phyloP scores from a whole-genome alignment of 805 yeast species.

The Saturnispora diversa region DNA sequence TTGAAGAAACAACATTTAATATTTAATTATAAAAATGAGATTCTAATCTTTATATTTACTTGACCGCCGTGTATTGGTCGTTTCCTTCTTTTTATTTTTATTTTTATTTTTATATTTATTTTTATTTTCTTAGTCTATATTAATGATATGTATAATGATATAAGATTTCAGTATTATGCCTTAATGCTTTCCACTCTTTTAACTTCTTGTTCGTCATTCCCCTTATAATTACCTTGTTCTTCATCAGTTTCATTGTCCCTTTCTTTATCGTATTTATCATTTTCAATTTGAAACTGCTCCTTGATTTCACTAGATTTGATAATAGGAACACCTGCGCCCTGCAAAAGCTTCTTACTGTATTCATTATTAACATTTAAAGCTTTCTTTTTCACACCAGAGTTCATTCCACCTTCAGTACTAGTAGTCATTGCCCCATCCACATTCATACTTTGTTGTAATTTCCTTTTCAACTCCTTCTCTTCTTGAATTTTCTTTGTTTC shows the following conservation, averaged over 20 bases:
- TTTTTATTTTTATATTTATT: too few species aligned
- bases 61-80: too few species aligned
- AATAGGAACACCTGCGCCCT: constrained; percentile 4
- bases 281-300: too few species aligned
- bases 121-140: neutral
- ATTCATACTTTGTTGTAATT: neutral
- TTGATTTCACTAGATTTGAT: too few species aligned
- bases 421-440: neutral
- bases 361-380: constrained; percentile 10
- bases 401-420: constrained; percentile 4
- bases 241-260: neutral
- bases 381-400: constrained; percentile 1
- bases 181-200: constrained; percentile 2
- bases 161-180: too few species aligned
- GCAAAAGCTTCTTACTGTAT: constrained; percentile 13
- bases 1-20: neutral
- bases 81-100: too few species aligned
- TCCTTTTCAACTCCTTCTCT: neutral
- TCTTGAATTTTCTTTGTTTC: constrained; percentile 6
- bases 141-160: too few species aligned
- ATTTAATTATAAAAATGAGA: neutral
- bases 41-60: neutral
- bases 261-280: neutral
- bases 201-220: neutral
- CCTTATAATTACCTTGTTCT: neutral